Base-by-base conservation (phyloP, 495 filamentous ascomycete genomes). In the Penicillium alfredii region DNA sequence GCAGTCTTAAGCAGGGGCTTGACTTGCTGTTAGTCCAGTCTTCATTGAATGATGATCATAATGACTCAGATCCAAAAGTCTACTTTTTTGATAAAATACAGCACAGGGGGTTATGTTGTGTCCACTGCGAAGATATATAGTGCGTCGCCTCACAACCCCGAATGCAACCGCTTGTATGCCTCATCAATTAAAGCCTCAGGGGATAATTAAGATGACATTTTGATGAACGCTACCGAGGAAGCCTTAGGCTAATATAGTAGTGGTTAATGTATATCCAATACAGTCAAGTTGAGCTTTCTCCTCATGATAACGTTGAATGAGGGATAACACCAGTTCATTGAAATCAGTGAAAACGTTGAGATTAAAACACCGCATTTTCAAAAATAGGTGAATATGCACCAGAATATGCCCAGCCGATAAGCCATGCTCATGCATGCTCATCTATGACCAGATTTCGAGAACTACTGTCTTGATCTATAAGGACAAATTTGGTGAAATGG, bases 241-340 rank as follows among this genome's bases (percentile, higher is more conserved):
- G n/a, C n/a, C n/a, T 38, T 33, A 47, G 12, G 51, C 46, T 20
- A 54, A 25, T 36, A 72, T 88, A 16, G 83, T 79, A 1, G 77
- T 90, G 22, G 88, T 60, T 22, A 49, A 39, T 28, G 37, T 41
- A 34, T 48, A 55, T 48, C 10, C 26, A 44, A 51, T 49, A 7
- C 44, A 45, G 24, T 35, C 32, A 21, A 51, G 35, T 30, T 55
- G 41, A 19, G 9, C 8, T 36, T 51, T 38, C 24, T 55, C 38
- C 22, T 39, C 17, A 20, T 33, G 47, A 17, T 39, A 49, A 1
- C 47, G 36, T 32, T 47, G 44, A 17, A 55, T 34, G 24, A 45
- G 17, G 11, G 40, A 43, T 20, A 48, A 14, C 3, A 51, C 38
- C 29, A 23, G 16, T 14, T 48, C 24, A 27, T 45, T 49, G 14